Evolutionary conservation across 2,329 filamentous ascomycete species (phyloP).

Genomic region (Onygena corvina): DNA sequence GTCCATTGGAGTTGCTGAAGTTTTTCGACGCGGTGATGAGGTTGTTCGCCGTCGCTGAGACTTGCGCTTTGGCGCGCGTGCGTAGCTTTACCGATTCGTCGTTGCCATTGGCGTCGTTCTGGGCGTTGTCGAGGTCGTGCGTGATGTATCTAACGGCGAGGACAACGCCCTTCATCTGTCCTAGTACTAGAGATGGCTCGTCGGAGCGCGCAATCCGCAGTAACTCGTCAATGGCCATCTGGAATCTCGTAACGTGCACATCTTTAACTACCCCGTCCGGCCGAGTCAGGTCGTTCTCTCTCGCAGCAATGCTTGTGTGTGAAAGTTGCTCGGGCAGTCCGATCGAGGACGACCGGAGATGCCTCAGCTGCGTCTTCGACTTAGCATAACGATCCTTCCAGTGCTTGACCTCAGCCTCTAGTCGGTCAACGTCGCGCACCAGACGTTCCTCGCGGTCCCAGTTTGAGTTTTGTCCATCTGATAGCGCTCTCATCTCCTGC

Average conservation of each 20-base stretch:
- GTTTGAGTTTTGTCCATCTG: constrained; percentile 63
- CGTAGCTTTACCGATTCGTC: constrained; percentile 48
- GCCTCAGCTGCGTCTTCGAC: constrained; percentile 74
- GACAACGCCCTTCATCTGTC: constrained; percentile 78
- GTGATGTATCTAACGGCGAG: constrained; percentile 72
- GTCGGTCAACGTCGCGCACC: constrained; percentile 57
- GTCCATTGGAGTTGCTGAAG: constrained; percentile 66
- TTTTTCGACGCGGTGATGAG: constrained; percentile 92
- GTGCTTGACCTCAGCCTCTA: constrained; percentile 73
- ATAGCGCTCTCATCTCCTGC: constrained; percentile 77
- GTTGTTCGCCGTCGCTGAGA: constrained; percentile 90
- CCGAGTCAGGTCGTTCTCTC: constrained; percentile 60
- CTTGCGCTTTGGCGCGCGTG: constrained; percentile 61
- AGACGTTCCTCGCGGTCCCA: constrained; percentile 74
- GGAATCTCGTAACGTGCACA: constrained; percentile 86
- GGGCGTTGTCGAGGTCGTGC: constrained; percentile 50
- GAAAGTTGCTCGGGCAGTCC: constrained; percentile 46
- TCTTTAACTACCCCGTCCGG: constrained; percentile 74
- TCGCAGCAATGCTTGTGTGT: constrained; percentile 41
- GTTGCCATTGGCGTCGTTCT: constrained; percentile 38
- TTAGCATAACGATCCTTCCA: constrained; percentile 87
- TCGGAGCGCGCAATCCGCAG: constrained; percentile 62
- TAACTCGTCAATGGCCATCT: constrained; percentile 85
- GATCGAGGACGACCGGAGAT: constrained; percentile 66
- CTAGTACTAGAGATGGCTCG: constrained; percentile 62